phyloP scores from a whole-genome alignment of 75 land plant genomes.

The Cryptomeria japonica region DNA sequence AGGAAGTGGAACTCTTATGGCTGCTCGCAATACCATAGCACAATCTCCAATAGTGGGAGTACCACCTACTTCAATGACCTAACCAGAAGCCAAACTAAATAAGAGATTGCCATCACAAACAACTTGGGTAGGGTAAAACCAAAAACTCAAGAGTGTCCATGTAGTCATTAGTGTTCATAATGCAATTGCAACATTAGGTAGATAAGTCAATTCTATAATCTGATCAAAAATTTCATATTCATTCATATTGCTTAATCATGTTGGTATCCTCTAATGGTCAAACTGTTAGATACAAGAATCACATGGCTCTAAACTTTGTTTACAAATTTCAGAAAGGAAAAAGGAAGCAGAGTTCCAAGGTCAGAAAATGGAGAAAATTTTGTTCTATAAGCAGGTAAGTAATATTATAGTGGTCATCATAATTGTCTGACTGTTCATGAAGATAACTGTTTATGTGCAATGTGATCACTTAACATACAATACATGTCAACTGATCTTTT shows the following conservation, averaged over 20 bases:
- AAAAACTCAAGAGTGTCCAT: neutral
- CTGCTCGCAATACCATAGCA: slow-evolving; percentile 89
- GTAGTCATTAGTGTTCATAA: neutral
- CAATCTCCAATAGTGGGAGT: slow-evolving; percentile 97
- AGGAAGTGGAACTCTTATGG: slow-evolving; percentile 90
- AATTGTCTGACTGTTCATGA: neutral
- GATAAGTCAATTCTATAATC: neutral
- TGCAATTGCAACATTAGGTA: neutral
- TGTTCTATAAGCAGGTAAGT: neutral
- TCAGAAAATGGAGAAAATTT: no score
- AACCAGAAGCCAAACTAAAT: slow-evolving; percentile 7
- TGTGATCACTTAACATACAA: neutral
- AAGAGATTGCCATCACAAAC: neutral
- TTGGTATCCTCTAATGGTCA: neutral
- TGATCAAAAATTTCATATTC: neutral
- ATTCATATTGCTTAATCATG: neutral
- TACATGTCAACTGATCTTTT: neutral
- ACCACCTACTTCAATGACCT: slow-evolving; percentile 96
- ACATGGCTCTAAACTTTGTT: neutral
- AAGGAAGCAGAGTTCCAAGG: neutral
- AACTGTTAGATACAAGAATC: neutral
- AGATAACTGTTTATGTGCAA: neutral
- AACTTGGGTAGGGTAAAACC: neutral
- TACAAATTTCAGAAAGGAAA: neutral
- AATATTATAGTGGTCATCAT: neutral